Evolutionary conservation across 306 rosid species (phyloP), one percentile per base, ranked within the genome.

Genomic region (Phaseolus lunatus): DNA sequence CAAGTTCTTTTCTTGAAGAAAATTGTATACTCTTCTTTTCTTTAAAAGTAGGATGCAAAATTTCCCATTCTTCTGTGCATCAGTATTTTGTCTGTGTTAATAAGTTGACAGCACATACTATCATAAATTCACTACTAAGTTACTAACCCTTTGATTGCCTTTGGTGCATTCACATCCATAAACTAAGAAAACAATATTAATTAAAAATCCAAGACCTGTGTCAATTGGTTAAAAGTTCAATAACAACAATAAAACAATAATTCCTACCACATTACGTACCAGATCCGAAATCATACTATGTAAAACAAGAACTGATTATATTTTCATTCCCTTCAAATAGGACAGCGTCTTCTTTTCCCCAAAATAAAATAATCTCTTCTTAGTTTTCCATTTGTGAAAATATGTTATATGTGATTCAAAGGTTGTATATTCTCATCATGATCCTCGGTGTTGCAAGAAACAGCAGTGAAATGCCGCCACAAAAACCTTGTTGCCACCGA

Each of bases 101-200:
- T 27, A 56, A 63, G 67, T 50, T 27, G 41, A 56, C 54, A 14
- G 29, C 41, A 73, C 59, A 44, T 37, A 18, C 59, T 24, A 53
- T 63, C 78, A 84, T 20, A 23, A 67, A 29, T 19, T 54, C 75
- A 63, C 43, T 14, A 24, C 14, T 19, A 62, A 49, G 53, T 33
- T 14, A 24, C 14, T 19, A 62, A 49, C 10, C 13, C 43, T 7
- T 57, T 52, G 3, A 52, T 41, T 29, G 69, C 70, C 53, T 57
- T 50, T 20, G 62, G 31, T 73, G 9, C 33, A 68, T 10, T 52
- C 63, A 27, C 67, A 13, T 52, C 10, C 57, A 68, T 18, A 67
- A 67, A 18, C 37, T 61, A 26, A 20, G 20, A 49, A 18, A 13
- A 45, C 22, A 80, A 11, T 39, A 18, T 27, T 43, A 62, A 22